Percentiles rank a stretch among this genome's conserved stretches.
phyloP scores from a whole-genome alignment of 768 basidiomycete species.

The Russula vinacea region DNA sequence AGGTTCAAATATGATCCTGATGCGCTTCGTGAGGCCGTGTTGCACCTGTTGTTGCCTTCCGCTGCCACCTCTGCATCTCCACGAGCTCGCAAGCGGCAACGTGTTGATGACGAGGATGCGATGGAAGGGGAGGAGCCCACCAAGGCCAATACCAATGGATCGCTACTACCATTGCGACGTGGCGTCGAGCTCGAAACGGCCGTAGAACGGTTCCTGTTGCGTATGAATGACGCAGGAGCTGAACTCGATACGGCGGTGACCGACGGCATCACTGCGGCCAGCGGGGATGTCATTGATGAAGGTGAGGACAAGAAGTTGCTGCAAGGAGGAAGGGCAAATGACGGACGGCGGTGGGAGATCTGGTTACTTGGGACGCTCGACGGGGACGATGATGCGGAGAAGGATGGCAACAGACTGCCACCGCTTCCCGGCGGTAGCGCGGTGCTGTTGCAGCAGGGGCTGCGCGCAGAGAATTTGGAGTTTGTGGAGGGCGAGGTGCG shows the following conservation, averaged over 20 bases:
- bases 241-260: neutral
- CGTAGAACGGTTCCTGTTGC: conserved; percentile 35
- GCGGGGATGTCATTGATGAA: neutral
- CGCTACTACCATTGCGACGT: conserved; percentile 13
- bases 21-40: conserved; percentile 32
- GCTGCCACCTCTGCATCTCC: conserved; percentile 1
- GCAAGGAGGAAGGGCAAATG: neutral
- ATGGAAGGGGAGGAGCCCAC: neutral
- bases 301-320: neutral
- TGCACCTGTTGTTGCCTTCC: conserved; percentile 19
- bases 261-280: too few species aligned
- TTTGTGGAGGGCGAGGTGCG: conserved; percentile 35
- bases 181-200: conserved; percentile 36
- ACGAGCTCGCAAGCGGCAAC: conserved; percentile 29
- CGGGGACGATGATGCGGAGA: neutral
- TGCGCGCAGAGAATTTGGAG: conserved; percentile 4
- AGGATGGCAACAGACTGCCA: too few species aligned
- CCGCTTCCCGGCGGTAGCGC: neutral
- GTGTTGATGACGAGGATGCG: conserved; percentile 13
- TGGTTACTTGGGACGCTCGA: conserved; percentile 14
- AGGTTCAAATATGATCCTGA: conserved; percentile 38
- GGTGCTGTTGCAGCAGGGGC: neutral
- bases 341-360: conserved; percentile 19
- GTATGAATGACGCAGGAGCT: conserved; percentile 21
- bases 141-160: neutral